phyloP scores from a whole-genome alignment of 306 rosid species.

The Cucurbita moschata region DNA sequence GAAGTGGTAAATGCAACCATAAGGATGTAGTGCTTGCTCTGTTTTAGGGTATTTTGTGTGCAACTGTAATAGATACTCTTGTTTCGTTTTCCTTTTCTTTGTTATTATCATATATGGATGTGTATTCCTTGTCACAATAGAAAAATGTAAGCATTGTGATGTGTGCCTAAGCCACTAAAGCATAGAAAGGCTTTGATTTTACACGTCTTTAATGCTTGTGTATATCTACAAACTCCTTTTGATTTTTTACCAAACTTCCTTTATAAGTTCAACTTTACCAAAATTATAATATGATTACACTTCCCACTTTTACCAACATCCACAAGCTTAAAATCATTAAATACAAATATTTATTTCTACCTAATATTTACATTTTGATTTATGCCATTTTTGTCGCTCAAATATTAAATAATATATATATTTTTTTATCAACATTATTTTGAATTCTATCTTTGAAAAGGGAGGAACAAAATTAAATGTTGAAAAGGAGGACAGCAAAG shows the following conservation, averaged over 20 bases:
- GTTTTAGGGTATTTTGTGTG: neutral
- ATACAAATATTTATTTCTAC: neutral
- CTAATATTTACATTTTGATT: neutral
- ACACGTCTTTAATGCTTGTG: neutral
- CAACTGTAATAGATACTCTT: too few relatives aligned
- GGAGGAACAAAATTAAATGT: neutral
- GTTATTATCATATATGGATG: neutral
- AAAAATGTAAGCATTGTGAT: neutral
- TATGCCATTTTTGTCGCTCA: neutral
- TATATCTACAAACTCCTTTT: neutral
- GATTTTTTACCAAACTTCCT: neutral
- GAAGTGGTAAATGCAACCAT: neutral
- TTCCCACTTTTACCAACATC: neutral
- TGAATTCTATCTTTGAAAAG: neutral
- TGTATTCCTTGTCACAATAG: neutral
- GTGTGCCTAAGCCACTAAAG: neutral
- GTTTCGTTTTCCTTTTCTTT: neutral
- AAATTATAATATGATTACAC: neutral
- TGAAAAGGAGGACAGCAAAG: neutral
- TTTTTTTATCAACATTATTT: neutral
- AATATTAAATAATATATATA: too few relatives aligned
- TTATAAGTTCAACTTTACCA: neutral
- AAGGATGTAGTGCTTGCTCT: neutral
- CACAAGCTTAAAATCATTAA: neutral
- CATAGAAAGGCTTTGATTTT: neutral